phyloP scores from a whole-genome alignment of 805 yeast genomes.

The Ogataea trehaloabstinens region DNA sequence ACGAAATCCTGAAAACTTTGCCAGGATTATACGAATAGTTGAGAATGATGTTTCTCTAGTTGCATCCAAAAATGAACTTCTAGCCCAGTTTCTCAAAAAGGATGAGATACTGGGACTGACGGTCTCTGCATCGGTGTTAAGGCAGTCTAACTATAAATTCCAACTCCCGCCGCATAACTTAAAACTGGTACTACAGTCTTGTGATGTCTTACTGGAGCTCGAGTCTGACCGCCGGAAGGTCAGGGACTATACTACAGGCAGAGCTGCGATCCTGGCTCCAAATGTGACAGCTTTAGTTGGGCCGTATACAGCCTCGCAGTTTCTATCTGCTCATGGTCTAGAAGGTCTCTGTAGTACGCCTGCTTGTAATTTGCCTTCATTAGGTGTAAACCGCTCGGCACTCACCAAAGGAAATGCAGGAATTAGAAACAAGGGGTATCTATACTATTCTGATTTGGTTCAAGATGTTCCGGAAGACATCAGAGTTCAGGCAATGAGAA shows the following conservation, averaged over 20 bases:
- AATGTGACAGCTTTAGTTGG: slow-evolving; percentile 75
- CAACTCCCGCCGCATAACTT: slow-evolving; percentile 30
- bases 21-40: slow-evolving; percentile 47
- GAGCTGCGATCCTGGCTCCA: slow-evolving; percentile 68
- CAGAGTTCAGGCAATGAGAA: slow-evolving; percentile 69
- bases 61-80: slow-evolving; percentile 27
- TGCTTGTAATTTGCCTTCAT: slow-evolving; percentile 77
- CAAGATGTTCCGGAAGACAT: slow-evolving; percentile 57
- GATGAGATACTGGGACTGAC: slow-evolving; percentile 71
- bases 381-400: slow-evolving; percentile 55
- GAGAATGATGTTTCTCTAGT: slow-evolving; percentile 37
- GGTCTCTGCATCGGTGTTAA: slow-evolving; percentile 63
- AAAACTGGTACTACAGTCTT: slow-evolving; percentile 39
- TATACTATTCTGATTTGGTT: slow-evolving; percentile 59
- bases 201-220: slow-evolving; percentile 47
- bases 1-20: slow-evolving; percentile 60
- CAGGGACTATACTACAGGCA: slow-evolving; percentile 52
- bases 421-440: slow-evolving; percentile 64
- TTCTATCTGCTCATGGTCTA: slow-evolving; percentile 72
- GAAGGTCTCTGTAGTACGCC: slow-evolving; percentile 66
- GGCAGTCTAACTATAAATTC: slow-evolving; percentile 20
- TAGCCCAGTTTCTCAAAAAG: slow-evolving; percentile 46
- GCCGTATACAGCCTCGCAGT: slow-evolving; percentile 66
- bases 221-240: slow-evolving; percentile 42
- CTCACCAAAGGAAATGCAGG: slow-evolving; percentile 43